These are phyloP conservation scores for Ascodesmis nigricans DNA, from an alignment of 495 filamentous ascomycete genomes.

Conservation along the genomic window DNA sequence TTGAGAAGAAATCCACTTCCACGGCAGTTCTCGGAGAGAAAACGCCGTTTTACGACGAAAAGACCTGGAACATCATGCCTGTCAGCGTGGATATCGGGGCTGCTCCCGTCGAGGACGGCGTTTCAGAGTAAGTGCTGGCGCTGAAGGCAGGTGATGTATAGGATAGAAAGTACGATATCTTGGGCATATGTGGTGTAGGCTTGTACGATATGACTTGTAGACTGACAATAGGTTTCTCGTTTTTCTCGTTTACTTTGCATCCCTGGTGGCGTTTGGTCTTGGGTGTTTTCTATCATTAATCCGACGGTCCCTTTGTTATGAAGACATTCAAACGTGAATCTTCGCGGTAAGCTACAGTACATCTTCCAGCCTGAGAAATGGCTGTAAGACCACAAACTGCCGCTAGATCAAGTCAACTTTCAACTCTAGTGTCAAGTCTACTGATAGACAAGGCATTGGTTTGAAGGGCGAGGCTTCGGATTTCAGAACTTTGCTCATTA, in stretches of 20 bases:
- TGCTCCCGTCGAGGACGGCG: conserved; percentile 6
- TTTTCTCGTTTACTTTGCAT: neutral
- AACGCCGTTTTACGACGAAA: conserved; percentile 34
- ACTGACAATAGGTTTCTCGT: neutral
- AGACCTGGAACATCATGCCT: conserved; percentile 27
- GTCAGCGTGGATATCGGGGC: conserved; percentile 26
- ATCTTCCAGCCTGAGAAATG: conserved; percentile 2
- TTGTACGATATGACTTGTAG: conserved; percentile 1
- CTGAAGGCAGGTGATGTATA: conserved; percentile 5
- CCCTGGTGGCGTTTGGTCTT: neutral
- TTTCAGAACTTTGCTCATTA: conserved; percentile 1
- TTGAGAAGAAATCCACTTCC: conserved; percentile 29
- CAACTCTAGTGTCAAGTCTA: neutral
- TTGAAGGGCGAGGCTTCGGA: conserved; percentile 1
- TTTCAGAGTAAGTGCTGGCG: neutral
- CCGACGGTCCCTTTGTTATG: neutral
- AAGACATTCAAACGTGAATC: neutral
- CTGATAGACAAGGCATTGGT: neutral
- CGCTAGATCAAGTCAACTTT: neutral
- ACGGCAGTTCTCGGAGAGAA: conserved; percentile 65
- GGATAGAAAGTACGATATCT: neutral
- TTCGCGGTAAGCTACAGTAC: conserved; percentile 1
- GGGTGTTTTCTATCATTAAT: too few relatives aligned
- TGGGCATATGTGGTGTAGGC: neutral
- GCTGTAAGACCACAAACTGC: conserved; percentile 3